Evolutionary conservation across 2,329 filamentous ascomycete genomes (phyloP), one percentile per base, ranked within the genome.

Genomic region (Curvularia verruculosa): DNA sequence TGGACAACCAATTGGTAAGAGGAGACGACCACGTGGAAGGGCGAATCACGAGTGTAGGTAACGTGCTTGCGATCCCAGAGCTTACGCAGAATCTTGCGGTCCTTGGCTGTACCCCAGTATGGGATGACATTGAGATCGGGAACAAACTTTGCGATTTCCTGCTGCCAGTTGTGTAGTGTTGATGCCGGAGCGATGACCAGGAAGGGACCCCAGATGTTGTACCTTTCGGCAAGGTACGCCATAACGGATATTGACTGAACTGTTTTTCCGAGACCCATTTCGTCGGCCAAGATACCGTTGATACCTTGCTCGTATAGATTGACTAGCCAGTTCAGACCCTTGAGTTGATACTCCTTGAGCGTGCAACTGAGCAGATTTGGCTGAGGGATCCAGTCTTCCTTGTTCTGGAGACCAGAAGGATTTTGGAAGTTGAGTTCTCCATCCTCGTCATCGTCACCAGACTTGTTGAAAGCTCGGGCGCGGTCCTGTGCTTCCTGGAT

Each of bases 391-490:
- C 69, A 74, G 47, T 74, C 68, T 71, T 96, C 91, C 65, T 96
- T 92, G 68, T 95, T 93, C 68, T 94, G 94, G 68, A 99, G 84
- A 71, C 94, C 95, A 3, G 93, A 95, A 0, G 95, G 95, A 75
- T 99, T 98, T 80, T 99, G 95, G 83, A 99, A 99, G 80, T 99
- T 99, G 90, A 99, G 91, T 79, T 99, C 95, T 68, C 93, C 94
- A 70, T 97, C 93, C 57, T 97, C 81, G 24, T 67, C 63, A 8
- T 71, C 65, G 2, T 66, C 68, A 9, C 83, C 83, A 59, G 67
- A 65, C 51, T 92, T 88, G 79, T 98, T 96, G 83, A 99, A 99
- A 9, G 91, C 91, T 49, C 92, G 88, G 0, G 95, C 95, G 76
- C 95, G 93, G 75, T 92, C 88, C 76, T 97, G 92, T 0, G 95